These are phyloP conservation scores for Aspergillus funiculosus DNA, from an alignment of 495 filamentous ascomycete genomes.

Conservation along the genomic window DNA sequence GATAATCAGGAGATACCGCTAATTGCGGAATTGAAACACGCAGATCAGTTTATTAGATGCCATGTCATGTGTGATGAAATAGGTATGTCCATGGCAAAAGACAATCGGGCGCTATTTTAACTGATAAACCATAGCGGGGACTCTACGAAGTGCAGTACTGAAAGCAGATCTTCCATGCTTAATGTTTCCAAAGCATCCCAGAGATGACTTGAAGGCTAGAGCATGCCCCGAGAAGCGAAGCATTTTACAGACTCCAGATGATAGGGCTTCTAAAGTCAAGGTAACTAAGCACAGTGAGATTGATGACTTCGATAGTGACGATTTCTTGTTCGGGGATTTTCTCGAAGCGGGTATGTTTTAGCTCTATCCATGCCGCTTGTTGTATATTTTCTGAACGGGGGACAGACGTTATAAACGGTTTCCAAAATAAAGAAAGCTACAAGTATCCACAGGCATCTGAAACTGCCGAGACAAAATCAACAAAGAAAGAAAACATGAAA, in stretches of 20 bases:
- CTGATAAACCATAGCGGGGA: slow-evolving; percentile 57
- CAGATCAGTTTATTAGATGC: slow-evolving; percentile 58
- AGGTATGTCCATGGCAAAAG: slow-evolving; percentile 38
- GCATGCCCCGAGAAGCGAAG: slow-evolving; percentile 3
- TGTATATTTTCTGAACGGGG: not conserved
- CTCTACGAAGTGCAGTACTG: slow-evolving; percentile 55
- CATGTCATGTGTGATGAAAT: slow-evolving; percentile 86
- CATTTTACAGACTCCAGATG: slow-evolving; percentile 6
- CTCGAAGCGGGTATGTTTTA: slow-evolving; percentile 31
- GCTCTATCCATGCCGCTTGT: not conserved
- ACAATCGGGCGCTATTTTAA: not conserved
- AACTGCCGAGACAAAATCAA: not conserved
- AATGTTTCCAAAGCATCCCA: slow-evolving; percentile 42
- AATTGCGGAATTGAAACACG: slow-evolving; percentile 47
- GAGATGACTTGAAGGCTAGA: not conserved
- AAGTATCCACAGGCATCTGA: not conserved
- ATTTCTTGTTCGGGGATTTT: slow-evolving; percentile 52
- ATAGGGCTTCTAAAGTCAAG: slow-evolving; percentile 9
- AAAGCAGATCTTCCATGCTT: slow-evolving; percentile 55
- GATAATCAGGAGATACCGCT: slow-evolving; percentile 59
- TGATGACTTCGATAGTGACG: slow-evolving; percentile 53
- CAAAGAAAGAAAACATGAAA: slow-evolving; percentile 13
- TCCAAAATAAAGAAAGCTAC: slow-evolving; percentile 2
- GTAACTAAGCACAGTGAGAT: slow-evolving; percentile 4
- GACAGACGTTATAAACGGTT: slow-evolving; percentile 6